These are phyloP conservation scores for Coniochaeta sp. DNA, from an alignment of 2,329 filamentous ascomycete genomes.

Conservation along the genomic window DNA sequence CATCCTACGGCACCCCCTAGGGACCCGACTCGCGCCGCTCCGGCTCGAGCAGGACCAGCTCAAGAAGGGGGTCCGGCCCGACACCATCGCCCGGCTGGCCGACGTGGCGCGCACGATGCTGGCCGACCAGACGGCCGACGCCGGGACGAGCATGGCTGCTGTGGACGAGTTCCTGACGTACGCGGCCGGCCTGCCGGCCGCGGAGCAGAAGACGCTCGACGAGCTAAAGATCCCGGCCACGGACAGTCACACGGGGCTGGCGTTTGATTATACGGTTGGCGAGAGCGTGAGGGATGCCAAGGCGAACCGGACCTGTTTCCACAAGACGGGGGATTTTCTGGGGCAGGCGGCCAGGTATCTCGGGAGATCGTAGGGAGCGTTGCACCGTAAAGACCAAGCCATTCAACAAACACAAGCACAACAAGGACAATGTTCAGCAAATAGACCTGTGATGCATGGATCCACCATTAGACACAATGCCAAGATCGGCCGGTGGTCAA, in stretches of 20 bases:
- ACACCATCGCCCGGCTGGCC: constrained; percentile 15
- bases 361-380: not conserved
- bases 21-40: constrained; percentile 13
- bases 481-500: not conserved
- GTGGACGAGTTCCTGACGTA: constrained; percentile 19
- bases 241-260: constrained; percentile 18
- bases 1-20: constrained; percentile 19
- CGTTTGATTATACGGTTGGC: constrained; percentile 19
- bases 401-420: too few species aligned
- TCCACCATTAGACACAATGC: not conserved
- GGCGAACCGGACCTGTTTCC: constrained; percentile 16
- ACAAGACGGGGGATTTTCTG: constrained; percentile 14
- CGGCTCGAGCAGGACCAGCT: constrained; percentile 15
- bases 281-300: constrained; percentile 20
- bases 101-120: constrained; percentile 14
- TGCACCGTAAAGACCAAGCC: too few species aligned
- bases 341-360: constrained; percentile 9
- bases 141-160: constrained; percentile 12
- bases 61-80: constrained; percentile 14
- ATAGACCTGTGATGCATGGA: not conserved
- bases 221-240: constrained; percentile 17
- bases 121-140: constrained; percentile 14
- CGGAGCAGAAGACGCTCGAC: constrained; percentile 16
- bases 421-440: too few species aligned
- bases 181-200: constrained; percentile 14